Conservation (phyloP, 176 grass and related monocot genomes). For the Musa schizocarpa region DNA sequence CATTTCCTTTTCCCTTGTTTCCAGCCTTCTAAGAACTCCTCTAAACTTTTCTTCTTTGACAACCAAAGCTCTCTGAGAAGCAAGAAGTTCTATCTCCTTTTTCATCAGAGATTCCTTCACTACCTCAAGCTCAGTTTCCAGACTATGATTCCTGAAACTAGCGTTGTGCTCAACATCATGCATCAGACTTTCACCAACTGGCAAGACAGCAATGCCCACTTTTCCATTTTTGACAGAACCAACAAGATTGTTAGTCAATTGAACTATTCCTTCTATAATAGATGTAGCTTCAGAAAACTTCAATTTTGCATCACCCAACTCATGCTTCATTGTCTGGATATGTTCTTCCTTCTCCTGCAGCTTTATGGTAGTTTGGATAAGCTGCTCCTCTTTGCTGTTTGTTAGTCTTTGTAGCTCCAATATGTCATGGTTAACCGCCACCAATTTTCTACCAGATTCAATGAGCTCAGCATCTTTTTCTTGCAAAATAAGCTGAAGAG, state of each 20-base stretch:
- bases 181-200: slow-evolving; percentile 32
- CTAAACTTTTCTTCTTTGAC: slow-evolving; percentile 51
- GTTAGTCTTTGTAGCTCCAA: slow-evolving; percentile 35
- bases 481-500: slow-evolving; percentile 37
- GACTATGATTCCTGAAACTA: too few species aligned
- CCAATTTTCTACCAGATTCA: slow-evolving; percentile 34
- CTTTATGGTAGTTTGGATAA: slow-evolving; percentile 37
- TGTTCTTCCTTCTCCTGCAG: slow-evolving; percentile 42
- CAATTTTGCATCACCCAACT: slow-evolving; percentile 33
- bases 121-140: not conserved
- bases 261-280: slow-evolving; percentile 37
- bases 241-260: slow-evolving; percentile 44
- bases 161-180: too few species aligned
- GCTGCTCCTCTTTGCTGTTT: slow-evolving; percentile 42
- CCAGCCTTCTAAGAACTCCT: slow-evolving; percentile 27
- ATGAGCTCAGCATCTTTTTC: slow-evolving; percentile 63
- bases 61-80: slow-evolving; percentile 28
- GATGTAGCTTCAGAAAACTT: slow-evolving; percentile 49
- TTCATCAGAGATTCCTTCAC: slow-evolving; percentile 36
- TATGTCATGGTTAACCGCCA: slow-evolving; percentile 37
- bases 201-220: slow-evolving; percentile 25
- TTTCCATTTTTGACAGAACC: slow-evolving; percentile 36
- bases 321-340: slow-evolving; percentile 32
- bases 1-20: slow-evolving; percentile 35
- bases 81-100: slow-evolving; percentile 39